Base-by-base conservation (phyloP, 2,329 filamentous ascomycete genomes). In the Fusarium transvaalense region DNA sequence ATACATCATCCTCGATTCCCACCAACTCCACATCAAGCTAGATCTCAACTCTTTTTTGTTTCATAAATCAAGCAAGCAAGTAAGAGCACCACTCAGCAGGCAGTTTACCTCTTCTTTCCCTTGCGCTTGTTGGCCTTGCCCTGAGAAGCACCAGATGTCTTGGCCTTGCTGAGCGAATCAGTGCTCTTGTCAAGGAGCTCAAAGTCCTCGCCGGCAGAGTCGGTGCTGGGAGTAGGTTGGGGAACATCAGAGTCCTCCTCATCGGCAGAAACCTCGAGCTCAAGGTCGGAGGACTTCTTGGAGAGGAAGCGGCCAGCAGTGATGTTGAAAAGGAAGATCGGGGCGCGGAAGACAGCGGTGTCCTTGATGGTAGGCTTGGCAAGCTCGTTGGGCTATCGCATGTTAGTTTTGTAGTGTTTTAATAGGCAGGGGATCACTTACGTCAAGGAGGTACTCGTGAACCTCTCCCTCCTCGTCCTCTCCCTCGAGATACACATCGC, bases 401-500 rank as follows among this genome's bases (percentile, higher is more conserved):
- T 48, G 66, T 77, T 71, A 64, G 55, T 55, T 43, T 41, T 31
- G 25, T 32, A 10, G 52, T 6, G 56, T 34, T 12, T 31, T 41
- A 15, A 5, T 23, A 19, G 32, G 15, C 21, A 17, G 39, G 27
- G 29, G 14, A 27, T 12, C 52, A 87, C 91, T 85, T 82, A 97
- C 89, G 78, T 99, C 95, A 63, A 99, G 89, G 68, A 97, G 82
- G 76, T 91, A 97, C 77, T 97, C 93, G 71, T 92, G 88, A 32
- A 89, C 86, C 56, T 92, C 89, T 54, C 96, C 96, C 25, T 97
- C 93, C 71, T 94, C 94, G 52, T 93, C 93, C 74, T 93, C 87
- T 76, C 97, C 92, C 80, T 98, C 94, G n/a, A 99, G 84, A 76
- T 93, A 99, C 14, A 99, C 96, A 73, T 97, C 94, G 29, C 96